phyloP scores from a whole-genome alignment of 2,329 filamentous ascomycete genomes.

The Aureobasidium sp. region DNA sequence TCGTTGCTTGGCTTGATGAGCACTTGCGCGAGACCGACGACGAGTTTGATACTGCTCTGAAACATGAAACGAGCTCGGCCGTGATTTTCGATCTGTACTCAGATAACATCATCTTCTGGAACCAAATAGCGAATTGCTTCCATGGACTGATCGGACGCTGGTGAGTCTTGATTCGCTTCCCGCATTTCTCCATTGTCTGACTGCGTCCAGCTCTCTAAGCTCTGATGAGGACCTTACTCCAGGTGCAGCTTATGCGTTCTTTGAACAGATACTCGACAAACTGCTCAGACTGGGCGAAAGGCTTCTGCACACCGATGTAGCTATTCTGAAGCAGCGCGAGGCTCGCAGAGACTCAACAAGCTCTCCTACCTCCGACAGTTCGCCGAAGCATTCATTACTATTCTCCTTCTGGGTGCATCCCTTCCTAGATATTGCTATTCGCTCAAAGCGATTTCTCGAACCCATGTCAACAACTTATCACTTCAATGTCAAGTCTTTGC shows the following conservation, averaged over 20 bases:
- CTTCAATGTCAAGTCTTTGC: not conserved
- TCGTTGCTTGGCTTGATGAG: constrained; percentile 19
- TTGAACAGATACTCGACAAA: not conserved
- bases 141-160: not conserved
- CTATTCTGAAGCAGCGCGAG: not conserved
- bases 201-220: not conserved
- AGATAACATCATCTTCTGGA: constrained; percentile 21
- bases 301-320: not conserved
- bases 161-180: constrained; percentile 20
- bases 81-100: not conserved
- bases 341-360: constrained; percentile 13
- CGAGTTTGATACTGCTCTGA: constrained; percentile 16
- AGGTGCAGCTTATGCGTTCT: not conserved
- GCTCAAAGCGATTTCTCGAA: not conserved
- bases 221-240: not conserved
- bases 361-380: not conserved
- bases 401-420: not conserved
- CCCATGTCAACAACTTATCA: not conserved
- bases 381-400: not conserved
- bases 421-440: not conserved
- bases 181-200: not conserved
- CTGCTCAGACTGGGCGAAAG: not conserved
- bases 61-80: constrained; percentile 14
- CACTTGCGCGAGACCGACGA: constrained; percentile 22
- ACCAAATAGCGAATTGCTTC: constrained; percentile 15